Conservation (phyloP, 768 basidiomycete species). For the Dacryopinax spathularia region DNA sequence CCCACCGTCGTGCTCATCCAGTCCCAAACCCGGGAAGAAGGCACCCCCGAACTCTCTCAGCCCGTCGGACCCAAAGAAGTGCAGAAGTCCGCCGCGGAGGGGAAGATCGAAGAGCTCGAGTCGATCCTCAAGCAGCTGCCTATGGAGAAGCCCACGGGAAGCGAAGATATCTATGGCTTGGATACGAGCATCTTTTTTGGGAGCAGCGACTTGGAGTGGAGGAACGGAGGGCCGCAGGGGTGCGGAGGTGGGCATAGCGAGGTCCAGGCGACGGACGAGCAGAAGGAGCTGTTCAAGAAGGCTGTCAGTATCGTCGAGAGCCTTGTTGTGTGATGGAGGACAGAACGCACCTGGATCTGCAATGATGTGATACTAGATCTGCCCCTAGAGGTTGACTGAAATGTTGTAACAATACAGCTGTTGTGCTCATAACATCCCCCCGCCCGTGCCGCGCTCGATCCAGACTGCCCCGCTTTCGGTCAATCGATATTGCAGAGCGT, state of each 20-base stretch:
- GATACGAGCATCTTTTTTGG: conserved; percentile 50
- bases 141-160: conserved; percentile 40
- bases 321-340: conserved; percentile 17
- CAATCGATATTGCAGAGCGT: neutral
- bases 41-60: conserved; percentile 32
- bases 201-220: conserved; percentile 45
- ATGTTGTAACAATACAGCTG: conserved; percentile 1
- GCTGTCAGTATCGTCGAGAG: conserved; percentile 54
- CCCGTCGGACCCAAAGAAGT: conserved; percentile 29
- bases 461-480: neutral
- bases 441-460: conserved; percentile 1
- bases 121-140: conserved; percentile 45
- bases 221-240: conserved; percentile 46
- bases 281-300: conserved; percentile 52
- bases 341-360: neutral
- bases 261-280: conserved; percentile 39
- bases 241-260: conserved; percentile 39
- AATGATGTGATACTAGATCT: neutral
- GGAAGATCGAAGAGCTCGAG: conserved; percentile 45
- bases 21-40: conserved; percentile 35
- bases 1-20: conserved; percentile 33
- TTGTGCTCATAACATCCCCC: neutral
- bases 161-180: conserved; percentile 58
- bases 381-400: neutral
- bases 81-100: conserved; percentile 22